Evolutionary conservation across 257 asterid genomes (phyloP).

Genomic region (Mentha longifolia): DNA sequence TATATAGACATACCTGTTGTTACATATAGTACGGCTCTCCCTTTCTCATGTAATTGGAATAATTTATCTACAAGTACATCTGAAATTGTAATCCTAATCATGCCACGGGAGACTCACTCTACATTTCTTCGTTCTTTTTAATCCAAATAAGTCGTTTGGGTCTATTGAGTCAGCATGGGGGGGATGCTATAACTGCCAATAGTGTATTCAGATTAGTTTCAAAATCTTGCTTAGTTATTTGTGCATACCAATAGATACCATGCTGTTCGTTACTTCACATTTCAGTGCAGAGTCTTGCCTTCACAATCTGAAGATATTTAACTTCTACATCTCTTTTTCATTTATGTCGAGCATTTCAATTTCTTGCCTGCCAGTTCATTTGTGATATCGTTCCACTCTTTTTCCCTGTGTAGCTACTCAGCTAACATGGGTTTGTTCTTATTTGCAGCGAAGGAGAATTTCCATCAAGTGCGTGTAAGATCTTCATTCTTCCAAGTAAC

Average conservation of each 20-base stretch:
- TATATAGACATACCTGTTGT: not conserved
- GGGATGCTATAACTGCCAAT: not conserved
- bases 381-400: not conserved
- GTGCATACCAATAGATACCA: not conserved
- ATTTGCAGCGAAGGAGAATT: slow-evolving; percentile 82
- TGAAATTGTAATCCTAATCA: not conserved
- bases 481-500: slow-evolving; percentile 29
- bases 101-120: not conserved
- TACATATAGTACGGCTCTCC: not conserved
- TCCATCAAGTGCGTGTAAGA: slow-evolving; percentile 77
- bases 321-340: not conserved
- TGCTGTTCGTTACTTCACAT: not conserved
- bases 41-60: not conserved
- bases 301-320: not conserved
- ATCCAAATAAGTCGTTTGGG: not conserved
- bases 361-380: slow-evolving; percentile 1
- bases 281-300: not conserved
- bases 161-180: not conserved
- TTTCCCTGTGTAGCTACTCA: slow-evolving; percentile 31
- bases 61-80: not conserved
- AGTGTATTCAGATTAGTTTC: not conserved
- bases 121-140: not conserved
- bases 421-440: slow-evolving; percentile 30
- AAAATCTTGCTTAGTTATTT: not conserved
- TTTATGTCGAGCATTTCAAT: not conserved